Evolutionary conservation across 305 asterid species (phyloP).

Genomic region (Fraxinus angustifolia): DNA sequence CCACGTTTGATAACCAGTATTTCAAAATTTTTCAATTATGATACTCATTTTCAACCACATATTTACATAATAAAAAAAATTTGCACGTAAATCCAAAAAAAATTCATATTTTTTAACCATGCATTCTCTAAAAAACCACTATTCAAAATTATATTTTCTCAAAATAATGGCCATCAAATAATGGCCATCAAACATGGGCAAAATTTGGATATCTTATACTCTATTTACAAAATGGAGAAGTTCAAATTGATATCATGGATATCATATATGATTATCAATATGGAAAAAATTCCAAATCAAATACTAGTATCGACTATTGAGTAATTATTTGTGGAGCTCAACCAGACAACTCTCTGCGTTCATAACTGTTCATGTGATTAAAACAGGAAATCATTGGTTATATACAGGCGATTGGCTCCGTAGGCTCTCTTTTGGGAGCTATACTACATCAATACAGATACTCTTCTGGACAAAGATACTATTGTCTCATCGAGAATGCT

Average conservation of each 20-base stretch:
- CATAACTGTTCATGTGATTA: not conserved
- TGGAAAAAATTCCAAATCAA: not conserved
- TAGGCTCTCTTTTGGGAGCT: constrained; percentile 76
- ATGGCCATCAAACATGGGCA: too few species aligned
- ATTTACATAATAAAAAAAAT: too few species aligned
- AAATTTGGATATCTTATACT: not conserved
- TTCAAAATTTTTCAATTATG: too few species aligned
- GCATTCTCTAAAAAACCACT: too few species aligned
- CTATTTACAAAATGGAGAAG: not conserved
- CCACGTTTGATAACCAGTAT: too few species aligned
- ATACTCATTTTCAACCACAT: too few species aligned
- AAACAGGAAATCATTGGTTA: constrained; percentile 76
- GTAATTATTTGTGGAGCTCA: not conserved
- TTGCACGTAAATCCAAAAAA: too few species aligned
- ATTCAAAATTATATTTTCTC: too few species aligned
- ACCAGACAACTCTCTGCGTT: not conserved
- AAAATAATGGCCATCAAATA: too few species aligned
- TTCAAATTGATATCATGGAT: not conserved
- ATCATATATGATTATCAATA: not conserved
- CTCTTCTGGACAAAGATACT: constrained; percentile 84
- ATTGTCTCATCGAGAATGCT: constrained; percentile 76
- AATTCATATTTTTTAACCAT: too few species aligned
- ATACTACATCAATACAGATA: constrained; percentile 63
- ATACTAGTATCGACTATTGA: not conserved
- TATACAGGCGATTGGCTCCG: constrained; percentile 73